Evolutionary conservation across 1,139 yeast species (phyloP), one percentile per base, ranked within the genome.

Genomic region (Spathaspora sp.): DNA sequence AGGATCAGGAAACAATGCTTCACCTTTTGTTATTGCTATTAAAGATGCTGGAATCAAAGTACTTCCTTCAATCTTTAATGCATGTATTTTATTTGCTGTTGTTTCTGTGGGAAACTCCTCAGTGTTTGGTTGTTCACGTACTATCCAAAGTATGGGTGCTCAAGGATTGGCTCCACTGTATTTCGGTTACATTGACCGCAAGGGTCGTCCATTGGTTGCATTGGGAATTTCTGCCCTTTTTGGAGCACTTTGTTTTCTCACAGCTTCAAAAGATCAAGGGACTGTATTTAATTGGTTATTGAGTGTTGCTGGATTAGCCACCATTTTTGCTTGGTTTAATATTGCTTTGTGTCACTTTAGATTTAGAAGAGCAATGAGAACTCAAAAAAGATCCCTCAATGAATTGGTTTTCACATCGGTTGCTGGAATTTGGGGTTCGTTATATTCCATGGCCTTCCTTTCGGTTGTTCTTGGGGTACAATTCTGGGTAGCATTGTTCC

Each of bases 1-100:
- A 1, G 54, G 60, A 43, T 48, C 57, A 33, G 59, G 59, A 27
- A 67, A 70, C 2, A 63, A 73, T 31, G 72, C 76, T 3, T 76
- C 84, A 9, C 86, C 86, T 20, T 78, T 81, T 62, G 82, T 81
- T 8, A 72, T 80, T 55, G 83, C 84, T n/a, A 72, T 81, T 45
- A 70, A 72, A 45, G 67, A 70, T 42, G 83, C 82, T 2, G 82
- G 84, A 5, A 70, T 75, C 40, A 60, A 66, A 36, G 74, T 63
- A 2, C 64, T 77, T 42, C 77, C 78, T 3, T 68, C 76, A 2
- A 68, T 73, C 38, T 69, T 74, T 58, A 74, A 74, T 49, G 78
- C 71, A 6, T 67, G 72, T 10, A 71, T 74, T 34, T 58, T 74
- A 45, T 63, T 73, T 13, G 64, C 78, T 1, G 68, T 74, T 25